Conservation (phyloP, 345 rosid species). For the Populus alba region DNA sequence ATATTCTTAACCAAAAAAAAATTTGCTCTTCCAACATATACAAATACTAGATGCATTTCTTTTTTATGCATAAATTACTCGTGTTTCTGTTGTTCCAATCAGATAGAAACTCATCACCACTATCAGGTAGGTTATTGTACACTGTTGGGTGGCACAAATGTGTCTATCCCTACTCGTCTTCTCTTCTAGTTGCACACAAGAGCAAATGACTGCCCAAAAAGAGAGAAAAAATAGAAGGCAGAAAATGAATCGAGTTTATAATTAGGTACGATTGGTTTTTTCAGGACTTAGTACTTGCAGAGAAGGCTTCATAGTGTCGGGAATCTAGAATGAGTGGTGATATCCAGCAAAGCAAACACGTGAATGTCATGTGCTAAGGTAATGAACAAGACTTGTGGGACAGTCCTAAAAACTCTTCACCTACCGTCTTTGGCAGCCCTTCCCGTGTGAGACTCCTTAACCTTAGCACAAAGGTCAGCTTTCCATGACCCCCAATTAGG, state of each 20-base stretch:
- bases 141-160: not conserved
- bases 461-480: constrained; percentile 23
- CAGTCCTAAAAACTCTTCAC: constrained; percentile 1
- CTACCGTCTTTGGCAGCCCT: constrained; percentile 23
- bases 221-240: not conserved
- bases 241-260: not conserved
- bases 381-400: constrained; percentile 19
- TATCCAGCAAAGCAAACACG: constrained; percentile 36
- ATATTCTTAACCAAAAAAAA: not conserved
- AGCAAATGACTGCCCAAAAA: constrained; percentile 12
- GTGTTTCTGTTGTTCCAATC: constrained; percentile 17
- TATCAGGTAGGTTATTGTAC: constrained; percentile 29
- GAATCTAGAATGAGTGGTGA: constrained; percentile 17
- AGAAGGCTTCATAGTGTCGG: not conserved
- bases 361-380: constrained; percentile 58
- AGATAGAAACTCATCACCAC: constrained; percentile 17
- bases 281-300: not conserved
- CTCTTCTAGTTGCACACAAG: constrained; percentile 2
- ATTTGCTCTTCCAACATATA: not conserved
- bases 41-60: not conserved
- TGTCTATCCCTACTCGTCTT: not conserved
- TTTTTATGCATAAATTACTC: constrained; percentile 11
- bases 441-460: constrained; percentile 35
- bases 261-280: not conserved
- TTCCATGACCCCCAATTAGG: constrained; percentile 17